phyloP scores from a whole-genome alignment of 352 stramenopile genomes.

The Phytopythium ostracodes region DNA sequence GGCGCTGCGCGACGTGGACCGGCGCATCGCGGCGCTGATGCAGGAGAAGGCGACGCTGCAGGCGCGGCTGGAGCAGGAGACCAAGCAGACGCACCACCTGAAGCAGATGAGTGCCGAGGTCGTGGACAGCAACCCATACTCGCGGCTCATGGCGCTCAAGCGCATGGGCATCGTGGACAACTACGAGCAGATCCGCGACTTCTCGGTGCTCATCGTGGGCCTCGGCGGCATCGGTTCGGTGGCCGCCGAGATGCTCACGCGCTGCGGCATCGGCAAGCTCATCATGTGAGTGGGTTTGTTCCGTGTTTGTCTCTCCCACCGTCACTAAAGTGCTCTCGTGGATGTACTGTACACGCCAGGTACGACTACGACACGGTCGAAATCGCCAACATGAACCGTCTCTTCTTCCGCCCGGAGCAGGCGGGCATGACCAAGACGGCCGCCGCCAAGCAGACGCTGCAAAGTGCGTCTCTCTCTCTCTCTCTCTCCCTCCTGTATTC shows the following conservation, averaged over 20 bases:
- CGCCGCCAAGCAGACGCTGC: slow-evolving; percentile 82
- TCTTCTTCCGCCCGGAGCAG: slow-evolving; percentile 89
- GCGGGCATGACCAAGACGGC: slow-evolving; percentile 85
- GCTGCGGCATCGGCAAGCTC: slow-evolving; percentile 87
- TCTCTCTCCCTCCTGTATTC: neutral
- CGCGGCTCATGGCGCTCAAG: slow-evolving; percentile 87
- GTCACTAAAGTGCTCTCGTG: too few relatives aligned
- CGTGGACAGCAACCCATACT: slow-evolving; percentile 87
- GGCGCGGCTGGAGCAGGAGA: slow-evolving; percentile 42
- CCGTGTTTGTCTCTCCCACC: too few relatives aligned
- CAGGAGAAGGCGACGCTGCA: slow-evolving; percentile 64
- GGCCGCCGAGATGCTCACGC: slow-evolving; percentile 87
- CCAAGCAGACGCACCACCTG: slow-evolving; percentile 16
- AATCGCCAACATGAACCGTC: slow-evolving; percentile 90
- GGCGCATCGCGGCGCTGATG: slow-evolving; percentile 72
- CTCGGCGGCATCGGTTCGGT: slow-evolving; percentile 85
- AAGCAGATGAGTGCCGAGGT: slow-evolving; percentile 77
- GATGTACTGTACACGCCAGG: too few relatives aligned
- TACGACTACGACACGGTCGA: slow-evolving; percentile 91
- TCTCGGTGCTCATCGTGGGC: slow-evolving; percentile 81
- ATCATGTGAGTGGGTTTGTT: slow-evolving; percentile 66
- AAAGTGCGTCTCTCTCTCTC: slow-evolving; percentile 36
- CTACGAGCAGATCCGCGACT: slow-evolving; percentile 82
- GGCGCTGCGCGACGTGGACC: slow-evolving; percentile 60
- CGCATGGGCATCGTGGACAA: slow-evolving; percentile 89